Conservation (phyloP, 2,329 filamentous ascomycete species). For the Thelonectria olida region DNA sequence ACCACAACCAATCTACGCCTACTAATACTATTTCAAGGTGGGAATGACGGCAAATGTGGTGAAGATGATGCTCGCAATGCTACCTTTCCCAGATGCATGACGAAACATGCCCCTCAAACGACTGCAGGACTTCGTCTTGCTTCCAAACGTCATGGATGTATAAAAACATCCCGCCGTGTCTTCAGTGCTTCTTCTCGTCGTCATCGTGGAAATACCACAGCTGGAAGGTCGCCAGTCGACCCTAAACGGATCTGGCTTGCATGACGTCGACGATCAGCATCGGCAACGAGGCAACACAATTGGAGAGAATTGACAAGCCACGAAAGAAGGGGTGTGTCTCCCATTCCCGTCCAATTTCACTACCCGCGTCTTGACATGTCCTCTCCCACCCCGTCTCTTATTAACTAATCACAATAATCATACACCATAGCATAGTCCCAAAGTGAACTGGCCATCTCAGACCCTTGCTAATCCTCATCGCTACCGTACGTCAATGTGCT, state of each 20-base stretch:
- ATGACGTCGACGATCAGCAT: neutral
- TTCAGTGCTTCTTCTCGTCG: neutral
- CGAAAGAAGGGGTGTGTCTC: neutral
- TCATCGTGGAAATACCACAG: too few relatives aligned
- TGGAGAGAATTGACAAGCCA: neutral
- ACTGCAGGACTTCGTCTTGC: neutral
- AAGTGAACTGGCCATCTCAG: neutral
- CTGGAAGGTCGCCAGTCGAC: too few relatives aligned
- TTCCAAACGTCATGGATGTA: neutral
- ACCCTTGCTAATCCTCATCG: neutral
- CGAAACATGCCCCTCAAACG: neutral
- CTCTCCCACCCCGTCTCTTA: neutral
- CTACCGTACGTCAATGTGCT: constrained; percentile 55
- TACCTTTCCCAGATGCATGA: neutral
- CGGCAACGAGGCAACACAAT: neutral
- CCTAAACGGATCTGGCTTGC: neutral
- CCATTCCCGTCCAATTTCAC: neutral
- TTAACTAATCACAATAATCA: neutral
- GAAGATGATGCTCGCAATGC: neutral
- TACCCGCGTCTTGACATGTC: neutral
- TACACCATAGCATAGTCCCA: neutral
- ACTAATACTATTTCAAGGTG: neutral
- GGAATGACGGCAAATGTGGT: neutral
- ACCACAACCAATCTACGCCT: too few relatives aligned
- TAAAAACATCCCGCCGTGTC: neutral